Evolutionary conservation across 169 alveolate species (phyloP).

Genomic region (Plasmodium knowlesi): DNA sequence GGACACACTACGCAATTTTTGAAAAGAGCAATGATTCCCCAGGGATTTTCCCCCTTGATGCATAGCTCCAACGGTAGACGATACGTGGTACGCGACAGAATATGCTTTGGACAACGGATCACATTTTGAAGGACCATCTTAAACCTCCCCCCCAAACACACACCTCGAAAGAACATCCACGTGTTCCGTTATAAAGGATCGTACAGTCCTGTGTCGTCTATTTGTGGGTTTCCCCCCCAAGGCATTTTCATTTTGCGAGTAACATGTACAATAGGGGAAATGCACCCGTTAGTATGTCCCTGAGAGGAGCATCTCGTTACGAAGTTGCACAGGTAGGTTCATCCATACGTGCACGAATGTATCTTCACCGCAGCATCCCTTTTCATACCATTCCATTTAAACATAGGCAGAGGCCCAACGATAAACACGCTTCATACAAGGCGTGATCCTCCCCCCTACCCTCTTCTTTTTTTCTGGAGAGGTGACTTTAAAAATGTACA

Average conservation of each 20-base stretch:
- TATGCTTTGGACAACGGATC: too few species aligned
- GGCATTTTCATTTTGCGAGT: neutral
- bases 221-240: neutral
- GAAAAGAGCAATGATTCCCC: too few species aligned
- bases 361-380: neutral
- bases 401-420: neutral
- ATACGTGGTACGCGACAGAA: too few species aligned
- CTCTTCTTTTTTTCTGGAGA: neutral
- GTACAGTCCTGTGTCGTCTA: neutral
- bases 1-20: too few species aligned
- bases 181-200: neutral
- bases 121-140: too few species aligned
- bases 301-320: neutral
- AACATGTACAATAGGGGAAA: neutral
- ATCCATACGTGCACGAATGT: neutral
- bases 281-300: neutral
- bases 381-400: neutral
- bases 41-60: too few species aligned
- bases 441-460: neutral
- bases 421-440: neutral
- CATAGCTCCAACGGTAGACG: too few species aligned
- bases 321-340: neutral
- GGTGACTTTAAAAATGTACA: neutral
- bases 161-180: neutral
- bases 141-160: neutral